Base-by-base conservation (phyloP, 768 basidiomycete species). In the Xerocomellus dryophilus region DNA sequence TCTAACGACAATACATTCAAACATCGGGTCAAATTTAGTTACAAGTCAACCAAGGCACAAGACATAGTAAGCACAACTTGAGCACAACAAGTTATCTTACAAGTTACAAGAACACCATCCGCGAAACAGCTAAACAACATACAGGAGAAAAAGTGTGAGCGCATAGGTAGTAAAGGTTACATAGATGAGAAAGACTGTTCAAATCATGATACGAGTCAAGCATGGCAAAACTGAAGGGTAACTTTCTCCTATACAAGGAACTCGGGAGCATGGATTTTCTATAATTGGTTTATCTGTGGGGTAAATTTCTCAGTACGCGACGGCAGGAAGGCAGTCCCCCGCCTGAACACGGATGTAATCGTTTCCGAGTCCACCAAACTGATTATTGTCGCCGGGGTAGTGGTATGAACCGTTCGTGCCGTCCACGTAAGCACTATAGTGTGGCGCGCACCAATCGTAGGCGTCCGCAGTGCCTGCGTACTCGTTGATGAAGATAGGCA, bases 401-500 rank as follows among this genome's bases (percentile, higher is more conserved):
- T 47, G 51, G 42, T 63, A 61, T 25, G 53, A 23, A 8, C 45
- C 18, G 38, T 51, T 40, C 1, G 43, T n/a, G 25, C 18, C 18
- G 15, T 57, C 57, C 14, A 43, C 25, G 43, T 52, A 65, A 17
- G 51, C 31, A 20, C 15, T 20, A n/a, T 67, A 63, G 51, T 57
- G 44, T 1, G 63, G 52, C n/a, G 57, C 41, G 18, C 57, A 70
- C 68, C 68, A 69, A 36, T 66, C 63, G 25, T 66, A 68, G 15
- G 57, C 27, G 42, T 50, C 35, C 27, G 57, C 27, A 1, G 45
- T 2, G 0, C 57, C 61, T 8, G 55, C 63, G 18, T 60, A 67
- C 31, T 69, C 61, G 23, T 69, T 70, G 52, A 69, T 57, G 21
- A 69, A 71, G 32, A 67, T 57, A 9, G 69, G 69, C 47, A 64